These are phyloP conservation scores for Neurospora sp. DNA, from an alignment of 495 filamentous ascomycete genomes.

Conservation along the genomic window DNA sequence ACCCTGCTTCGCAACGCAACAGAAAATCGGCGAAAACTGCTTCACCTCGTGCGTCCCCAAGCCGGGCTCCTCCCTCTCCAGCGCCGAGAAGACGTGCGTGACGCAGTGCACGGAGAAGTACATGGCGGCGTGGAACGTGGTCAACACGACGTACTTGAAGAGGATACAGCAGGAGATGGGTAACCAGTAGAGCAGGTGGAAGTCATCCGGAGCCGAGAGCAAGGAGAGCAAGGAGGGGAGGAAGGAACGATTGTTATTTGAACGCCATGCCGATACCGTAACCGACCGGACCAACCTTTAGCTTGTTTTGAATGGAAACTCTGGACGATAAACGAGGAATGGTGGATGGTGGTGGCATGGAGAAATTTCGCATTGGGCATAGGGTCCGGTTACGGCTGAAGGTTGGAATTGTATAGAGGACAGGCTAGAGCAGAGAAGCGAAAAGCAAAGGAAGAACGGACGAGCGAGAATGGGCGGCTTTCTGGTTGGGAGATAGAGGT, in stretches of 20 bases:
- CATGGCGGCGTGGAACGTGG: slow-evolving; percentile 83
- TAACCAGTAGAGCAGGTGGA: slow-evolving; percentile 2
- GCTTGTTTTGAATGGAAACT: not conserved
- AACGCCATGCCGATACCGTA: not conserved
- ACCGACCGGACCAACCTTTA: not conserved
- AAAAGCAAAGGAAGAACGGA: not conserved
- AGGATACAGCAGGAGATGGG: slow-evolving; percentile 55
- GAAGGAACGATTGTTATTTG: not conserved
- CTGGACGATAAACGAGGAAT: not conserved
- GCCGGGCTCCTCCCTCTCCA: slow-evolving; percentile 67
- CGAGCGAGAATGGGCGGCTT: not conserved
- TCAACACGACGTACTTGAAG: slow-evolving; percentile 63
- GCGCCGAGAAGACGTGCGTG: slow-evolving; percentile 65
- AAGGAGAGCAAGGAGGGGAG: not conserved
- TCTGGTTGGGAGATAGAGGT: not conserved
- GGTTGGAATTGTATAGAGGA: not conserved
- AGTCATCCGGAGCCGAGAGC: not conserved
- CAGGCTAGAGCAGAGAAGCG: not conserved
- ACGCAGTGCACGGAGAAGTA: slow-evolving; percentile 95
- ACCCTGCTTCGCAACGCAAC: too few species aligned
- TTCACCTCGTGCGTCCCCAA: slow-evolving; percentile 87
- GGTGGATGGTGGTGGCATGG: not conserved
- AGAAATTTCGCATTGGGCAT: not conserved
- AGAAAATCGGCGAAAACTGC: slow-evolving; percentile 94
- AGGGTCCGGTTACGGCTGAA: not conserved